Base-by-base conservation (phyloP, 2,329 filamentous ascomycete species). In the Colletotrichum phormii region DNA sequence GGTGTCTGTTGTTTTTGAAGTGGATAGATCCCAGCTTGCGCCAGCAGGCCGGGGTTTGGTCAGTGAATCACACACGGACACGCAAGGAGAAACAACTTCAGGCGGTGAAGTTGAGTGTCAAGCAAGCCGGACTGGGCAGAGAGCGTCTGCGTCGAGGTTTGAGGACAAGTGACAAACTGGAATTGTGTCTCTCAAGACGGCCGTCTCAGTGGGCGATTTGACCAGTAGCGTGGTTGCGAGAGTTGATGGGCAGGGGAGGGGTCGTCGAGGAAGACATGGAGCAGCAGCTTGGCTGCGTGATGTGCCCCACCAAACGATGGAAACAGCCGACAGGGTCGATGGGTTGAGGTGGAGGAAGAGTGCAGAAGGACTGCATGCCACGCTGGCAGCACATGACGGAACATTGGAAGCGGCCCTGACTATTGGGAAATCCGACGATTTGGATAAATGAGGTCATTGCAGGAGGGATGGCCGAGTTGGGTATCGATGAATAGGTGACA, bases 401-500 rank as follows among this genome's bases (percentile, higher is more conserved):
- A 70, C 60, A 57, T 60, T 22, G 24, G 18, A 72, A 61, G 49
- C 49, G 6, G 49, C 29, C 66, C 66, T 70, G 24, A 49, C 33
- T 37, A 15, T 49, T 72, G 66, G 66, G 22, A 72, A 62, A 72
- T 67, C 73, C 73, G 73, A 75, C 55, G 63, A 66, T 29, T 51
- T 70, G 73, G 66, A 51, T 29, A 51, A 57, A 74, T 75, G 73
- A 75, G 71, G 71, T 75, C 73, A 75, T 75, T 63, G 57, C 49
- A 26, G 58, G 55, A 63, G 29, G 33, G 55, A 42, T 31, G 22
- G 33, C 42, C 70, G 60, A 72, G 60, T 71, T 63, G 71, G 71
- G 67, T 62, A 46, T 71, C 68, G 70, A 65, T 53, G 37, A 61
- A 64, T 54, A 70, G 59, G 24, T 24, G 49, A n/a, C 33, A 26